phyloP scores from a whole-genome alignment of 2,329 filamentous ascomycete species.

The Paecilomyces niveus region DNA sequence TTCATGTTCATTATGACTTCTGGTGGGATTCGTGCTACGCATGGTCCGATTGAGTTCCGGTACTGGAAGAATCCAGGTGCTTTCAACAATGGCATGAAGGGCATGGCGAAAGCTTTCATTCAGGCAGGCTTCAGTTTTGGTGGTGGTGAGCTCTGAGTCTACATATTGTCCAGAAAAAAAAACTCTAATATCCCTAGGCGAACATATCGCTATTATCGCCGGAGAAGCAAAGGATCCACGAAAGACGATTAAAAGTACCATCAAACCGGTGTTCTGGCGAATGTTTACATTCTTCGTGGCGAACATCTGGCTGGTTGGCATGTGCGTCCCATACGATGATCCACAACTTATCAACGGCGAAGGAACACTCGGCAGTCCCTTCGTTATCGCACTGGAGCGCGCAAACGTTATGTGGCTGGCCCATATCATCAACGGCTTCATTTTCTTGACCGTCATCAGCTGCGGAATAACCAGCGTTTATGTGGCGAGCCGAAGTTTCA shows the following conservation, averaged over 20 bases:
- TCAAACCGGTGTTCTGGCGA: conserved; percentile 26
- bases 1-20: conserved; percentile 31
- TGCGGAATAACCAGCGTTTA: conserved; percentile 29
- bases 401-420: conserved; percentile 24
- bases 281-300: conserved; percentile 29
- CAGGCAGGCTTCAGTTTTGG: conserved; percentile 29
- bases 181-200: conserved; percentile 9
- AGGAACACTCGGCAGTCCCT: conserved; percentile 24
- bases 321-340: conserved; percentile 26
- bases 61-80: conserved; percentile 21
- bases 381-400: conserved; percentile 21
- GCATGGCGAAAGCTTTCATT: conserved; percentile 26
- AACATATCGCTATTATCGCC: conserved; percentile 26
- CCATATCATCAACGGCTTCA: conserved; percentile 25
- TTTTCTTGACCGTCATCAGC: conserved; percentile 27
- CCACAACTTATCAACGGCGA: conserved; percentile 17
- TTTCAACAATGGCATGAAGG: conserved; percentile 26
- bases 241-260: conserved; percentile 21
- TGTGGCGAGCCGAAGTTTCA: conserved; percentile 25
- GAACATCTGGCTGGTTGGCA: conserved; percentile 29
- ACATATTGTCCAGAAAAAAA: background rate
- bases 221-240: conserved; percentile 23
- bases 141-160: conserved; percentile 9
- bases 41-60: conserved; percentile 25
- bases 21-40: conserved; percentile 23